These are phyloP conservation scores for Termitomyces sp. DNA, from an alignment of 768 basidiomycete genomes.

Conservation along the genomic window DNA sequence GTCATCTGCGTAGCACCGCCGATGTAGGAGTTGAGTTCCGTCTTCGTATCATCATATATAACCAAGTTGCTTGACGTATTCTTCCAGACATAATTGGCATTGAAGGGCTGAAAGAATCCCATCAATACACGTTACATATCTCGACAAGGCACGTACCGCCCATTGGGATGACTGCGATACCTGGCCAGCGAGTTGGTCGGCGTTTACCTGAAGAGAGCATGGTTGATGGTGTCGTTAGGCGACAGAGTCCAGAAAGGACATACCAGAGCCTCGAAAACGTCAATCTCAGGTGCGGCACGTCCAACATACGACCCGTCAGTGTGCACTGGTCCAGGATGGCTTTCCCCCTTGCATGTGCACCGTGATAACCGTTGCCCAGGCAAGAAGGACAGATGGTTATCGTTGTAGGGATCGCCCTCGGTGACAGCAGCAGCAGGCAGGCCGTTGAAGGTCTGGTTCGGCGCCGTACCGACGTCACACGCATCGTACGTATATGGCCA, in stretches of 20 bases:
- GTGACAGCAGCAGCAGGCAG: constrained; percentile 56
- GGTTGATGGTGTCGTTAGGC: neutral
- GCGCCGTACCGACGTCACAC: constrained; percentile 80
- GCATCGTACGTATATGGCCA: constrained; percentile 82
- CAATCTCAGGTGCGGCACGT: constrained; percentile 84
- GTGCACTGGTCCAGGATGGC: constrained; percentile 78
- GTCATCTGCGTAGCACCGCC: constrained; percentile 77
- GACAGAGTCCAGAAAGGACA: neutral
- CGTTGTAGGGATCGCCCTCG: constrained; percentile 46
- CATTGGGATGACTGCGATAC: constrained; percentile 87
- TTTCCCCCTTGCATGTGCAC: constrained; percentile 79
- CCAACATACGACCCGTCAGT: constrained; percentile 75
- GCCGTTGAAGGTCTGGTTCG: constrained; percentile 75
- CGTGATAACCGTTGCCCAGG: constrained; percentile 80
- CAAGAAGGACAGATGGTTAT: constrained; percentile 59
- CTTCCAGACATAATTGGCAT: constrained; percentile 63
- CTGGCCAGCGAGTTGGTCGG: constrained; percentile 37
- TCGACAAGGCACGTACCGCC: constrained; percentile 45
- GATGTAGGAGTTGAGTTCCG: constrained; percentile 53
- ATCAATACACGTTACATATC: constrained; percentile 1
- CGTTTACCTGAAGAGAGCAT: constrained; percentile 34
- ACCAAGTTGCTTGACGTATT: constrained; percentile 56
- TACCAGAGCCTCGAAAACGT: constrained; percentile 81
- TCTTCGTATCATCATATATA: constrained; percentile 49
- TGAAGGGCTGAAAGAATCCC: constrained; percentile 51